phyloP scores from a whole-genome alignment of 345 rosid species.

The Nephelium lappaceum region DNA sequence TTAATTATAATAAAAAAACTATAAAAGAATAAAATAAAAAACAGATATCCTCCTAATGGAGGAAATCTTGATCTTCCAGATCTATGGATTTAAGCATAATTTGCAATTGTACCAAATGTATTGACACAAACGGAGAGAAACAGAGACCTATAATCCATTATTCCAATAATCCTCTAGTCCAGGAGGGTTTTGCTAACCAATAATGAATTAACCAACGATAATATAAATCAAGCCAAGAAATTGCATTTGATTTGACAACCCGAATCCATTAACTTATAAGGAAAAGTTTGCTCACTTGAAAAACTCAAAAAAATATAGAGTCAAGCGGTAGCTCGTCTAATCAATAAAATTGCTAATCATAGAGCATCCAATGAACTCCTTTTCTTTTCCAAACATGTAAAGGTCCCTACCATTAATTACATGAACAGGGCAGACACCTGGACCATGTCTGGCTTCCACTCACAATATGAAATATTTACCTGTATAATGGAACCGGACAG shows the following conservation, averaged over 20 bases:
- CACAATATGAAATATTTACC: conserved; percentile 36
- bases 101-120: not conserved
- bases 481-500: conserved; percentile 47
- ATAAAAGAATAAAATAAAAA: no score
- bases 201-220: no score
- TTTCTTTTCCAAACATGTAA: conserved; percentile 19
- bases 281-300: not conserved
- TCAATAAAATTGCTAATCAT: conserved; percentile 7
- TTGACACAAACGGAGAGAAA: not conserved
- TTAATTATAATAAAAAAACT: no score
- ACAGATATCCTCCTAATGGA: no score
- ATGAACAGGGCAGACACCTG: conserved; percentile 4
- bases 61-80: no score
- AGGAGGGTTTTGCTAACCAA: not conserved
- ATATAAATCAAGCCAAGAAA: not conserved
- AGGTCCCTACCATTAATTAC: conserved; percentile 11
- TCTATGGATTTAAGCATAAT: not conserved
- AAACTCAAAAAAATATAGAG: not conserved
- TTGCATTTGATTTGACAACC: not conserved
- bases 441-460: conserved; percentile 9
- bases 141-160: not conserved
- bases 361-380: conserved; percentile 13
- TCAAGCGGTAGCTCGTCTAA: conserved; percentile 13
- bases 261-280: not conserved
- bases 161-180: not conserved